Evolutionary conservation across 495 filamentous ascomycete genomes (phyloP).

Genomic region (Collariella sp.): DNA sequence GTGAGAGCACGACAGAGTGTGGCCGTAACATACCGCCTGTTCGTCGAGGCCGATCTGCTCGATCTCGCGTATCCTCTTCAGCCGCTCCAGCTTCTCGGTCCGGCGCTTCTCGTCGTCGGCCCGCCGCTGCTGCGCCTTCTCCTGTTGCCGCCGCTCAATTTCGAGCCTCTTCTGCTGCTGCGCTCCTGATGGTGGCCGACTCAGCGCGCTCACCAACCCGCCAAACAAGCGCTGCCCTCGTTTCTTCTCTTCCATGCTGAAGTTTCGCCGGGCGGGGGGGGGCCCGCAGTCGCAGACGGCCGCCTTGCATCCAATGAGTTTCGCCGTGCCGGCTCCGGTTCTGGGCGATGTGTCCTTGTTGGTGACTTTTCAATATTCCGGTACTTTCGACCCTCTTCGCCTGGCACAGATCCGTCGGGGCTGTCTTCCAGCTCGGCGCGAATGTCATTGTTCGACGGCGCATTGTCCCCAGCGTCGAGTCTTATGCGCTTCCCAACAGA

Average conservation of each 20-base stretch:
- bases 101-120: conserved; percentile 57
- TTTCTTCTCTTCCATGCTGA: conserved; percentile 68
- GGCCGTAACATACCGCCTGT: conserved; percentile 53
- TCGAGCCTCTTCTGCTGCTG: conserved; percentile 71
- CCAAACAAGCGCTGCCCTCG: conserved; percentile 87
- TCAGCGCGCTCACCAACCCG: conserved; percentile 76
- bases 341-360: background rate
- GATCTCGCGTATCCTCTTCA: conserved; percentile 49
- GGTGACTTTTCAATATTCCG: background rate
- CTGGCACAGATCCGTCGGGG: background rate
- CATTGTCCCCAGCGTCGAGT: background rate
- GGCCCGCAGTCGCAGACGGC: conserved; percentile 1
- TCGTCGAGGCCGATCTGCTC: conserved; percentile 74
- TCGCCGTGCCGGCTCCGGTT: background rate
- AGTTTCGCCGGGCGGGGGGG: conserved; percentile 33
- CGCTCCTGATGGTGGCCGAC: conserved; percentile 59
- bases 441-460: too few species aligned
- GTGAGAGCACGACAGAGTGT: background rate
- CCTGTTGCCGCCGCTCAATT: conserved; percentile 83
- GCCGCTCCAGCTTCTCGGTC: conserved; percentile 51
- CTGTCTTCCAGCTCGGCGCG: background rate
- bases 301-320: conserved; percentile 6
- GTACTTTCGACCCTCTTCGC: background rate
- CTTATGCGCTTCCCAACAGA: conserved; percentile 18
- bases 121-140: conserved; percentile 66